phyloP scores from a whole-genome alignment of 1,139 yeast genomes.

The Debaryomyces nepalensis region DNA sequence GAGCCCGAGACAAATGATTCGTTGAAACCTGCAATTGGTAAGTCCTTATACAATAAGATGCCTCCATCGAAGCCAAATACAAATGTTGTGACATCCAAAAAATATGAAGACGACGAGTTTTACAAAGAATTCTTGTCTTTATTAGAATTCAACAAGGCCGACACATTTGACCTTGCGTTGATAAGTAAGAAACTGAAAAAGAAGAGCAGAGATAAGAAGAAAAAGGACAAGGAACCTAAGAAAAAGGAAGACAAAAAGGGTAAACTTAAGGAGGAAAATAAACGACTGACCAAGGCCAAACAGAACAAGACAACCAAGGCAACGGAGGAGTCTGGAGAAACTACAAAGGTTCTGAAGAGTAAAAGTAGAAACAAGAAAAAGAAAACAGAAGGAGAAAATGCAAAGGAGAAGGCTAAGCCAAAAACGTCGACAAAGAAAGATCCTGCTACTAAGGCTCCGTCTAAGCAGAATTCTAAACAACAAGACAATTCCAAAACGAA shows the following conservation, averaged over 20 bases:
- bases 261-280: constrained; percentile 14
- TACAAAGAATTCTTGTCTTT: constrained; percentile 20
- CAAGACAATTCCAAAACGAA: constrained; percentile 9
- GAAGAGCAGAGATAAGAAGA: constrained; percentile 15
- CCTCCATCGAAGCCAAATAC: constrained; percentile 15
- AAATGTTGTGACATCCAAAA: neutral
- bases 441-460: constrained; percentile 9
- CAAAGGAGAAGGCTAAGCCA: constrained; percentile 4
- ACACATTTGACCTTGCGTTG: constrained; percentile 21
- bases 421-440: constrained; percentile 2
- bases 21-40: constrained; percentile 30
- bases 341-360: constrained; percentile 1
- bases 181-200: constrained; percentile 17
- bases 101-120: constrained; percentile 15
- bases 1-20: constrained; percentile 28
- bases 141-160: constrained; percentile 18
- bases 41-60: constrained; percentile 30
- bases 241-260: constrained; percentile 9
- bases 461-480: constrained; percentile 4
- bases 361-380: constrained; percentile 7
- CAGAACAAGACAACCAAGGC: constrained; percentile 5
- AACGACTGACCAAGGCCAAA: constrained; percentile 8
- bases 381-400: neutral
- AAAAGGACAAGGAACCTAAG: constrained; percentile 13
- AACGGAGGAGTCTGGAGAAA: constrained; percentile 3